These are phyloP conservation scores for Macrolepiota fuliginosa DNA, from an alignment of 768 basidiomycete species.

Conservation along the genomic window DNA sequence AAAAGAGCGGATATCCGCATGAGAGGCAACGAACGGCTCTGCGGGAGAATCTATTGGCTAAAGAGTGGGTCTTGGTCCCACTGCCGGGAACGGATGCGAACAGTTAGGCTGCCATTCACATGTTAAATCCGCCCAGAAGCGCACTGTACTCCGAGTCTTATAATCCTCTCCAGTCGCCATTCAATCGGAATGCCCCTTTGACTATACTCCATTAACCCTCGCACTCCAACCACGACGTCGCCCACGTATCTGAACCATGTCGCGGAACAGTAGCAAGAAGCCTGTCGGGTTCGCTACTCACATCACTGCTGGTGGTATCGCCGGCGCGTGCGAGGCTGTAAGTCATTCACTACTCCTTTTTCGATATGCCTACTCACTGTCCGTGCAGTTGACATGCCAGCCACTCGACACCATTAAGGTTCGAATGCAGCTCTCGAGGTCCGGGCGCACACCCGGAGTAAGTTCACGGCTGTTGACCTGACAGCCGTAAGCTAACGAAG, in stretches of 20 bases:
- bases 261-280: conserved; percentile 61
- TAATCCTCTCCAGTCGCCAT: conserved; percentile 15
- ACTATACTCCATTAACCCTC: conserved; percentile 4
- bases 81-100: conserved; percentile 12
- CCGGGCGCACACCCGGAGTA: conserved; percentile 79
- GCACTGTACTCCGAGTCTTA: conserved; percentile 15
- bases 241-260: conserved; percentile 34
- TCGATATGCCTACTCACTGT: neutral
- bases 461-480: conserved; percentile 30
- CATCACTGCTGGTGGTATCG: conserved; percentile 91
- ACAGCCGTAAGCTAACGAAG: neutral
- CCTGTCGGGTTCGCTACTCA: conserved; percentile 86
- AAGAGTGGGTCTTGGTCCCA: conserved; percentile 18
- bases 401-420: conserved; percentile 99
- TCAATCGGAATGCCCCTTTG: conserved; percentile 9
- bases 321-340: conserved; percentile 92
- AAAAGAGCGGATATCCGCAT: conserved; percentile 25
- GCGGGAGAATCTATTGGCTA: conserved; percentile 18
- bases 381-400: conserved; percentile 70
- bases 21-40: conserved; percentile 15
- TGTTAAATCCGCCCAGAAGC: conserved; percentile 21
- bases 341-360: conserved; percentile 23
- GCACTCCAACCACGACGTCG: neutral
- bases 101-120: conserved; percentile 24
- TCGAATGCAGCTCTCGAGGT: conserved; percentile 96